Conservation (phyloP, 148 eudicot species). For the Cornus florida region DNA sequence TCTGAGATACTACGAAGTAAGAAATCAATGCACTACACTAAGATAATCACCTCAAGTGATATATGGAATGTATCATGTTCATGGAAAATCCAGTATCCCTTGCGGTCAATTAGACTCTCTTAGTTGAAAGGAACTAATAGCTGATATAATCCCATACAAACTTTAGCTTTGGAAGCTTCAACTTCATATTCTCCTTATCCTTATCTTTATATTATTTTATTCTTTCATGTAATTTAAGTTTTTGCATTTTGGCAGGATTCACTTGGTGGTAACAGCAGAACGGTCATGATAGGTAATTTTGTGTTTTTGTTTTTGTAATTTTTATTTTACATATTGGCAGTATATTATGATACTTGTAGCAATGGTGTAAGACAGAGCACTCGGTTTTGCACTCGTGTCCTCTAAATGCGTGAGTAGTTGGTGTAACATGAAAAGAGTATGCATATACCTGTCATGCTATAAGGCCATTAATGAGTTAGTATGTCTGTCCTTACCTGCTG, state of each 20-base stretch:
- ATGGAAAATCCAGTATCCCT: no score
- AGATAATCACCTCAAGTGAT: neutral
- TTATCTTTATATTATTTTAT: neutral
- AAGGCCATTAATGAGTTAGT: neutral
- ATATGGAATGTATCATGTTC: neutral
- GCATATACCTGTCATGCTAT: neutral
- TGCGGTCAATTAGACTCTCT: neutral
- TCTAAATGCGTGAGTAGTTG: neutral
- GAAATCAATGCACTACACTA: neutral
- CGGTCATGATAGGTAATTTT: conserved; percentile 89
- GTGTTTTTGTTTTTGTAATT: conserved; percentile 9
- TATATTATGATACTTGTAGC: neutral
- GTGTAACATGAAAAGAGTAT: neutral
- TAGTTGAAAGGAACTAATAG: neutral
- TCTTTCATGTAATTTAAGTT: conserved; percentile 6
- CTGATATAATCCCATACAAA: neutral
- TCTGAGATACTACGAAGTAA: no score
- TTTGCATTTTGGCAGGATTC: conserved; percentile 70
- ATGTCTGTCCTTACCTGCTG: neutral
- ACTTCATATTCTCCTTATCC: neutral
- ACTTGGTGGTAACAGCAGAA: conserved; percentile 99
- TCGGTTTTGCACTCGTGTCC: neutral
- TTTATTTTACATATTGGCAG: neutral
- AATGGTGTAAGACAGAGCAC: neutral
- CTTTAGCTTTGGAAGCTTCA: neutral